phyloP scores from a whole-genome alignment of 73 alveolate genomes.

The Stentor coeruleus region DNA sequence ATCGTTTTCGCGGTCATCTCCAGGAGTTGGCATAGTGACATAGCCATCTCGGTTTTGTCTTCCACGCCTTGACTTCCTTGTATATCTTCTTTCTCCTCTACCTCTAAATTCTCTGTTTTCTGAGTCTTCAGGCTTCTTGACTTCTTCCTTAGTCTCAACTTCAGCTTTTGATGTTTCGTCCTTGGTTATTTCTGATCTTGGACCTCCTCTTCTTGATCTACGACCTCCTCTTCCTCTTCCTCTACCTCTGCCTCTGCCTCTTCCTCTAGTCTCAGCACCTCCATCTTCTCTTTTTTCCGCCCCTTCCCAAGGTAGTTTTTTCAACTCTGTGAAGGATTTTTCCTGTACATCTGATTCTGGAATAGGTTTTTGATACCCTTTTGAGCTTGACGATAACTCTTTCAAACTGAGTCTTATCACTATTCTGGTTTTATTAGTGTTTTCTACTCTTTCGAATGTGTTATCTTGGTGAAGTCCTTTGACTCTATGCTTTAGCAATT shows the following conservation, averaged over 20 bases:
- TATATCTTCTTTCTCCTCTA: neutral
- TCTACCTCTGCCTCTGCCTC: slow-evolving; percentile 21
- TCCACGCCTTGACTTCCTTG: neutral
- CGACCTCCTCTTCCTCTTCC: slow-evolving; percentile 22
- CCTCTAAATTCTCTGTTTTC: neutral
- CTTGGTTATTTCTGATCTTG: neutral
- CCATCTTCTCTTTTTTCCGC: neutral
- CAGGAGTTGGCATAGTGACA: neutral
- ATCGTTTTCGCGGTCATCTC: too few species aligned
- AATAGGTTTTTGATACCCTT: slow-evolving; percentile 14
- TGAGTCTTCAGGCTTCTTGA: neutral
- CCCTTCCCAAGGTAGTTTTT: neutral
- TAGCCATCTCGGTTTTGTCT: neutral
- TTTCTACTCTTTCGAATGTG: slow-evolving; percentile 15
- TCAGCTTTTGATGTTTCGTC: neutral
- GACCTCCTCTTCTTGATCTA: neutral
- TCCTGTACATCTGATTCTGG: slow-evolving; percentile 14
- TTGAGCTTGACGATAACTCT: neutral
- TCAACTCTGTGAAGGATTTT: neutral
- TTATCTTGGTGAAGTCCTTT: slow-evolving; percentile 6
- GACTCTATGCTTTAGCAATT: slow-evolving; percentile 19
- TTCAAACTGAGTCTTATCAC: neutral
- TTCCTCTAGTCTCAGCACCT: neutral
- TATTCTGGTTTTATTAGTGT: slow-evolving; percentile 15
- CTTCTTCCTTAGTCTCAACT: neutral